Conservation (phyloP, 106 monocot species). For the Agapanthus africanus region DNA sequence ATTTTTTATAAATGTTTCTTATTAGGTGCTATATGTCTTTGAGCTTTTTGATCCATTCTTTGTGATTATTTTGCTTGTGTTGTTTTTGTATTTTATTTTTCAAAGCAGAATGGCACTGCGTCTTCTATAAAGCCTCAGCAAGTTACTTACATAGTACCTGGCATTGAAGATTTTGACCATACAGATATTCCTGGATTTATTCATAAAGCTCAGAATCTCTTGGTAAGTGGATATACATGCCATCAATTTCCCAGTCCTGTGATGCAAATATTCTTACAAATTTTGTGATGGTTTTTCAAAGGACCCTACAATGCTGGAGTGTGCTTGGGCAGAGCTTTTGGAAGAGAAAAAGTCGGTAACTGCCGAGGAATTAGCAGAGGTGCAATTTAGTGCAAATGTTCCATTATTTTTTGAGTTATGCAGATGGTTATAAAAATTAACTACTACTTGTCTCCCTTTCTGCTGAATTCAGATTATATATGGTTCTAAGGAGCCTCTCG, state of each 20-base stretch:
- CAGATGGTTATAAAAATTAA: too few species aligned
- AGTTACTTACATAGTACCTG: conserved; percentile 79
- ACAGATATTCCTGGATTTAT: conserved; percentile 57
- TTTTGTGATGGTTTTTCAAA: conserved; percentile 18
- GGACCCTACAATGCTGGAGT: conserved; percentile 89
- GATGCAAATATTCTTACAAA: background rate
- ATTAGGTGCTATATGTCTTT: background rate
- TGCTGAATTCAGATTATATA: conserved; percentile 61
- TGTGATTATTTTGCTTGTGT: conserved; percentile 3
- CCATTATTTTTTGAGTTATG: background rate
- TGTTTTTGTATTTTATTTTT: conserved; percentile 9
- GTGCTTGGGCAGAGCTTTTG: conserved; percentile 85
- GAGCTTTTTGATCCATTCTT: background rate
- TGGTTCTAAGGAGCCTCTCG: conserved; percentile 63
- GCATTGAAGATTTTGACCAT: conserved; percentile 59
- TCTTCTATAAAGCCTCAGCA: conserved; percentile 94
- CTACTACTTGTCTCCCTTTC: background rate
- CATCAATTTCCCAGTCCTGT: background rate
- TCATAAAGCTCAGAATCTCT: conserved; percentile 58
- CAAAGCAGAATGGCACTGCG: conserved; percentile 64
- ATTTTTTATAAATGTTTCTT: background rate
- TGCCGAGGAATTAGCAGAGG: conserved; percentile 80
- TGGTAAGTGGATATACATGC: conserved; percentile 40
- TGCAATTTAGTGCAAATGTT: conserved; percentile 13
- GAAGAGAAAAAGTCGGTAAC: conserved; percentile 68